phyloP scores from a whole-genome alignment of 2,329 filamentous ascomycete species.

The Huntiella savannae region DNA sequence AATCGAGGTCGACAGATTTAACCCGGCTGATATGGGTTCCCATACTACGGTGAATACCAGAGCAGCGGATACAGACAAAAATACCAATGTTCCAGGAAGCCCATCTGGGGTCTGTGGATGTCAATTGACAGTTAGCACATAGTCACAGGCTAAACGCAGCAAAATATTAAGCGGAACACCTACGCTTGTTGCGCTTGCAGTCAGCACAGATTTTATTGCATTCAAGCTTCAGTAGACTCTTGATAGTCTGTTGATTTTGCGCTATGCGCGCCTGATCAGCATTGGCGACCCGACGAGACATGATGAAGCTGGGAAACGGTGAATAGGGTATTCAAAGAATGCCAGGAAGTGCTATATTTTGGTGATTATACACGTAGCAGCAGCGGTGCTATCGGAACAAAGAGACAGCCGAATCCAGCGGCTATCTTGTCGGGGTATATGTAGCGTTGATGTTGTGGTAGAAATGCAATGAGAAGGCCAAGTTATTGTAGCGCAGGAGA shows the following conservation, averaged over 20 bases:
- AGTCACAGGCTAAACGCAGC: slow-evolving; percentile 5
- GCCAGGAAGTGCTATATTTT: no score
- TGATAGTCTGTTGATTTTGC: slow-evolving; percentile 85
- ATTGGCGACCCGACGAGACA: slow-evolving; percentile 64
- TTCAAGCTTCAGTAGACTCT: slow-evolving; percentile 85
- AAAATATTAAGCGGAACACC: slow-evolving; percentile 18
- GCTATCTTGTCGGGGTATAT: no score
- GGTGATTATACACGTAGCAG: no score
- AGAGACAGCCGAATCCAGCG: no score
- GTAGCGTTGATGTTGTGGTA: no score
- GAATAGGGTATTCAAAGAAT: not conserved
- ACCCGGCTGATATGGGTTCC: slow-evolving; percentile 96
- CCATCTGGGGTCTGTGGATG: slow-evolving; percentile 70
- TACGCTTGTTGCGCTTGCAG: slow-evolving; percentile 97
- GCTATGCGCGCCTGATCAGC: slow-evolving; percentile 72
- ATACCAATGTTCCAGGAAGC: slow-evolving; percentile 96
- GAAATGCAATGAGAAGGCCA: no score
- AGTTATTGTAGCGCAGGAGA: no score
- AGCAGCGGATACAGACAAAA: slow-evolving; percentile 96
- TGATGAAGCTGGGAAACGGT: slow-evolving; percentile 20
- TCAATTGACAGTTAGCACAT: slow-evolving; percentile 8
- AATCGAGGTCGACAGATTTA: slow-evolving; percentile 93
- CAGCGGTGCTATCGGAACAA: no score
- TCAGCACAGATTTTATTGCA: slow-evolving; percentile 93
- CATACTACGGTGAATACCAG: slow-evolving; percentile 96